Base-by-base conservation (phyloP, 164 flowering plant species). In the Macadamia integrifolia region DNA sequence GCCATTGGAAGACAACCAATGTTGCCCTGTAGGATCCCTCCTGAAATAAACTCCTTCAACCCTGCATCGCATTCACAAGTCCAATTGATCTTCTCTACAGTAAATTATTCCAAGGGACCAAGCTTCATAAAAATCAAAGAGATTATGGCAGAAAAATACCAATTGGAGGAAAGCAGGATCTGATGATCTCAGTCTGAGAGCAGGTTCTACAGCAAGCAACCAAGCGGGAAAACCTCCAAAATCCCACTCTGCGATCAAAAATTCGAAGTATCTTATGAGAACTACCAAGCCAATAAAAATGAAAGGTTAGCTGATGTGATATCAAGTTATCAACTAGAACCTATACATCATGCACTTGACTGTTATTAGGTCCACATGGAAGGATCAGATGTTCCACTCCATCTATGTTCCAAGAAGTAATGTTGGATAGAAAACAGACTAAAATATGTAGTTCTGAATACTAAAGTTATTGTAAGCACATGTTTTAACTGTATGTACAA, bases 171-270 rank as follows among this genome's bases (percentile, higher is more conserved):
- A 94, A 69, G 77, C 76, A 71, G 91, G 91, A 75, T 92, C 97
- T 0, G 97, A 92, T 67, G 98, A 92, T 83, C 98, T 84, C 60
- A 90, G 80, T 71, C 66, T 87, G 61, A 86, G 72, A 68, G 88
- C 69, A 56, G 98, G 98, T 68, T 87, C 80, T 49, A 80, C 69
- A 30, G 88, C 76, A 68, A 94, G 95, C 72, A 94, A 78, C 98
- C 98, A 94, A 60, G 91, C 82, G 71, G 98, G 98, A 63, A 92
- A 92, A 40, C 98, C 98, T 53, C 98, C 98, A 31, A 92, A 79
- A 76, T 94, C 98, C 98, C 98, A 94, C 75, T 94, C 98, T 94
- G 87, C 76, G 82, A 74, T 31, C 66, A 75, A 71, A 64, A 66
- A 58, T 0, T 18, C 13, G 6, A 69, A 60, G 32, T 6, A 52